Evolutionary conservation across 129 eudicot species (phyloP), one percentile per base, ranked within the genome.

Genomic region (Lactuca sativa): DNA sequence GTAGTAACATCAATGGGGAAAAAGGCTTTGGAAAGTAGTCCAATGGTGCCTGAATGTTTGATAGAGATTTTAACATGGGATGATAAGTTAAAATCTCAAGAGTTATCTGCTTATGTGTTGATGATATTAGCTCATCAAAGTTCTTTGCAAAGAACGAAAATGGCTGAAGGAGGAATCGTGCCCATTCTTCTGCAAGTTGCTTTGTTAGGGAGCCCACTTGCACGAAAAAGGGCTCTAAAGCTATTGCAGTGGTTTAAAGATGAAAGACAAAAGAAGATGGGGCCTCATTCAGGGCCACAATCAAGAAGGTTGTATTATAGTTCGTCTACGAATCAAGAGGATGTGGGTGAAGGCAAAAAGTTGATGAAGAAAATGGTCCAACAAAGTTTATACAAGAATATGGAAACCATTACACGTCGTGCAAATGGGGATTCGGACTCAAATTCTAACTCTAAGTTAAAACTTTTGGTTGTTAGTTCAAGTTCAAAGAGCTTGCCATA

Each of bases 401-500:
- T 95, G 96, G 99, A 95, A 66, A 84, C 88, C 17, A 95, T 95
- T 57, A 86, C 93, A 13, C 81, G 84, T 16, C 84, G 97, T 8
- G 99, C 99, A 36, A 87, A 82, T 66, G 93, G 82, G 4, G 83
- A 77, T 37, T 74, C 71, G 12, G 82, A 74, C 59, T 70, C 80
- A 59, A 59, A 25, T 59, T 72, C 92, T 30, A 59, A 25, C 55
- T 72, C 92, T 30, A 89, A 83, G 66, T 76, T 86, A 5, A 95
- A 87, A 82, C 73, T 83, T n/a, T 85, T 95, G 83, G 87, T 78
- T 6, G 61, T 87, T 68, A 90, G 97, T 81, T 87, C 99, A 16
- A 95, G 99, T 80, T 95, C 97, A 74, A 90, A 90, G 84, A 95
- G 99, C 78, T 85, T 95, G 73, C 99, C 97, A 56, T 90, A 90